Evolutionary conservation across 164 flowering plant genomes (phyloP).

Genomic region (Hamamelis virginiana): DNA sequence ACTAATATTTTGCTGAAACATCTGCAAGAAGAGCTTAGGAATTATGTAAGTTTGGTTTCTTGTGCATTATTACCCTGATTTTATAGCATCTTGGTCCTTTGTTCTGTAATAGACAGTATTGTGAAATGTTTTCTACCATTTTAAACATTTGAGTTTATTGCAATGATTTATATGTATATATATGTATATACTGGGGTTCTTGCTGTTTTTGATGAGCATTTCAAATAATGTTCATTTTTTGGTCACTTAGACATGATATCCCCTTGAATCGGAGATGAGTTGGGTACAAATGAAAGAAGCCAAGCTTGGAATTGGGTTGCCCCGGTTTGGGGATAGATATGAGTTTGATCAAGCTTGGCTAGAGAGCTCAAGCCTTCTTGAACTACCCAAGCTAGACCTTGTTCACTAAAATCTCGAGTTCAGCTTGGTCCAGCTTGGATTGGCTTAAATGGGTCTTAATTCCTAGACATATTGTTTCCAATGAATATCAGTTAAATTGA

Average conservation of each 20-base stretch:
- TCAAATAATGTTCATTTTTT: background rate
- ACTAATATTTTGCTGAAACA: slow-evolving; percentile 66
- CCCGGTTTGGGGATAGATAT: background rate
- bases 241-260: background rate
- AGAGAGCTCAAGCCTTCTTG: background rate
- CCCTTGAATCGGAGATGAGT: background rate
- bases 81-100: background rate
- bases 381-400: background rate
- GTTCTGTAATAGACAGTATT: background rate
- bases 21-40: slow-evolving; percentile 81
- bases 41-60: slow-evolving; percentile 54
- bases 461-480: too few relatives aligned
- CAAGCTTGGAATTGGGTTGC: background rate
- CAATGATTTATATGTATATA: background rate
- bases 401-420: background rate
- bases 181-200: too few relatives aligned
- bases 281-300: background rate
- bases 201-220: background rate
- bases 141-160: background rate
- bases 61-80: slow-evolving; percentile 1
- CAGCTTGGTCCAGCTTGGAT: background rate
- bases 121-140: background rate
- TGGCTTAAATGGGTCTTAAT: background rate
- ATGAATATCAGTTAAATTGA: too few relatives aligned
- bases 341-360: background rate